Base-by-base conservation (phyloP, 495 filamentous ascomycete species). In the Venustampulla echinocandica region DNA sequence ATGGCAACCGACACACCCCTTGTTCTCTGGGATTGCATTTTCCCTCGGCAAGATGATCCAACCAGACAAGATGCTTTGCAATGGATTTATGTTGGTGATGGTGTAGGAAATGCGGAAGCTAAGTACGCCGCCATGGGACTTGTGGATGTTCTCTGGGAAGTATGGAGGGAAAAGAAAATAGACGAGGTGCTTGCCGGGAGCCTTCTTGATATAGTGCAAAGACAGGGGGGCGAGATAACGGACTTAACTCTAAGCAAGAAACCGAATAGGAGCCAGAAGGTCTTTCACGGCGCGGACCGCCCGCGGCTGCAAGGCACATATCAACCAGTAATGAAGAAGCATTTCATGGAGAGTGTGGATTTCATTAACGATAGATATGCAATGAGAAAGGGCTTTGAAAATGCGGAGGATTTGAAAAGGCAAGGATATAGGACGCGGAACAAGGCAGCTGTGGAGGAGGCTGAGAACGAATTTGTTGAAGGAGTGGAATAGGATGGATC, bases 21-120 rank as follows among this genome's bases (percentile, higher is more conserved):
- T 10, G 90, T 98, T 2, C 74, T 98, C 10, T 96, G 90, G 90
- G 87, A 97, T 55, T 95, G 90, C 60, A 70, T 88, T 10, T 98
- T 95, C 64, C 90, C 92, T 4, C 51, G 52, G 21, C 44, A 59
- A 30, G n/a, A n/a, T 33, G 27, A 53, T 35, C 24, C 27, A n/a
- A 44, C 51, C 47, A 23, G 53, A 41, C 50, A 72, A 22, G 84
- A 93, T 58, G 69, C 74, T n/a, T 51, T 96, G 37, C 61, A 81
- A 4, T 97, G 92, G 93, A 50, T 88, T 0, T 85, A 90, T 61
- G 55, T 64, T 19, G 61, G 62, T 47, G 56, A 69, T 49, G 46
- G 27, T n/a, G 50, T 30, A 30, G 27, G 39, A 22, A 64, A 63
- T 34, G 64, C 69, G 41, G 61, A 71, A 47, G 63, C 69, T 41